Percentiles rank a stretch among this genome's conserved stretches.
Conservation (phyloP, 208 protist species). For the Strigomonas culicis region DNA sequence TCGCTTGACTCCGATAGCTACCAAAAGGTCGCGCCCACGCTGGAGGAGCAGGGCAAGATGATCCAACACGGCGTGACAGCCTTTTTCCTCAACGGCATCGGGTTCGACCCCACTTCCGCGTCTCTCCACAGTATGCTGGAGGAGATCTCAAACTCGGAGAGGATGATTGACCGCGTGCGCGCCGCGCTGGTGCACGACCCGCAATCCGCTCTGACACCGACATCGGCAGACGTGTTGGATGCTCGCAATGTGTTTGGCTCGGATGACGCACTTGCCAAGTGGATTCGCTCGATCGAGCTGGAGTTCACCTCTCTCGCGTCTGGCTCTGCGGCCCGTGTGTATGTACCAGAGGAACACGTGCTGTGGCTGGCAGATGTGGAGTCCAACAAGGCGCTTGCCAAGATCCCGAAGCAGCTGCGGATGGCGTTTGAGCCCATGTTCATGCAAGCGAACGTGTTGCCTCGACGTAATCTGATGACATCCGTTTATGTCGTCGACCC, state of each 20-base stretch:
- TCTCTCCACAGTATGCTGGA: constrained; percentile 51
- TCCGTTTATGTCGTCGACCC: constrained; percentile 64
- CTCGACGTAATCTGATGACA: constrained; percentile 75
- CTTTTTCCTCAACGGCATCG: constrained; percentile 49
- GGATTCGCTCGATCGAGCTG: neutral
- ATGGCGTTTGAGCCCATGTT: neutral
- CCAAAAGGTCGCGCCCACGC: neutral
- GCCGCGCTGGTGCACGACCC: constrained; percentile 10
- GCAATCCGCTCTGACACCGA: no score
- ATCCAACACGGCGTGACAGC: constrained; percentile 20
- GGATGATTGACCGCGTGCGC: constrained; percentile 13
- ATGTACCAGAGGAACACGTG: constrained; percentile 13
- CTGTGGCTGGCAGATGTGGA: constrained; percentile 39
- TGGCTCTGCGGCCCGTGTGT: neutral
- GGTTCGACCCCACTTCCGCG: constrained; percentile 21
- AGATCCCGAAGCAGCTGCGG: neutral
- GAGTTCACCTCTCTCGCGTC: neutral
- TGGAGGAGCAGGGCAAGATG: constrained; percentile 13
- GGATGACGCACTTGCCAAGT: neutral
- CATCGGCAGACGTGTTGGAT: neutral
- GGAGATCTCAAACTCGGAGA: constrained; percentile 34
- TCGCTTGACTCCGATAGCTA: neutral
- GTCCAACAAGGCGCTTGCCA: constrained; percentile 14
- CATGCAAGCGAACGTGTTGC: neutral
- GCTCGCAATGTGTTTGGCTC: neutral